Base-by-base conservation (phyloP, 192 early-diverging fungal genomes). In the Mortierella antarctica region DNA sequence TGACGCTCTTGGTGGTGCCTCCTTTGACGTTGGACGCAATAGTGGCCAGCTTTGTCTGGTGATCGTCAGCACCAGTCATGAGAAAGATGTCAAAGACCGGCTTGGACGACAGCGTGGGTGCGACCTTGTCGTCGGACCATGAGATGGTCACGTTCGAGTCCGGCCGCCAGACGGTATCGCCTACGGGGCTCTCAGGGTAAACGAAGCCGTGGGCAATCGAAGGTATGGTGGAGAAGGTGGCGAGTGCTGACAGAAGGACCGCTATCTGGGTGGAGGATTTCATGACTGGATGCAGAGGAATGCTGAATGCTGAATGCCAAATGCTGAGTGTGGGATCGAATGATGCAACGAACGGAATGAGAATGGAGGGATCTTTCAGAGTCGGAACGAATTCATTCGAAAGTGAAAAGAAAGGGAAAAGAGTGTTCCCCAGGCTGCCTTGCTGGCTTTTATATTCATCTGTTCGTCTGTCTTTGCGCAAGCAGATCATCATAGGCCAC, bases 11-110 rank as follows among this genome's bases (percentile, higher is more conserved):
- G n/a, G 44, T 62, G 11, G 58, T 46, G 1, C 70, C 77, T 20
- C 70, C 77, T 13, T 72, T 63, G 54, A 80, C 70, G 18, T 80
- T 57, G 0, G 77, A 40, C 6, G 77, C 69, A 39, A 80, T 72
- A 1, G 77, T 72, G 8, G 65, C 70, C 6, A 80, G 39, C 23
- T 80, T 80, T 14, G 39, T 68, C 42, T 80, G 77, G 20, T 68
- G 65, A 47, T 72, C 77, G 46, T 80, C 77, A 0, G 77, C 63
- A 0, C 77, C 77, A 1, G 77, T 72, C 77, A 80, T 80, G 21
- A 80, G 41, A 51, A 80, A 80, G 50, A 80, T 72, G 55, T 80
- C 70, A 64, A 80, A 80, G 15, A 72, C 53, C 3, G 77, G 77
- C 1, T 64, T 64, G 23, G 64, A 49, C 20, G 70, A 20, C 13